Conservation (phyloP, 192 early-diverging fungal genomes). For the Chytriomyces sp. region DNA sequence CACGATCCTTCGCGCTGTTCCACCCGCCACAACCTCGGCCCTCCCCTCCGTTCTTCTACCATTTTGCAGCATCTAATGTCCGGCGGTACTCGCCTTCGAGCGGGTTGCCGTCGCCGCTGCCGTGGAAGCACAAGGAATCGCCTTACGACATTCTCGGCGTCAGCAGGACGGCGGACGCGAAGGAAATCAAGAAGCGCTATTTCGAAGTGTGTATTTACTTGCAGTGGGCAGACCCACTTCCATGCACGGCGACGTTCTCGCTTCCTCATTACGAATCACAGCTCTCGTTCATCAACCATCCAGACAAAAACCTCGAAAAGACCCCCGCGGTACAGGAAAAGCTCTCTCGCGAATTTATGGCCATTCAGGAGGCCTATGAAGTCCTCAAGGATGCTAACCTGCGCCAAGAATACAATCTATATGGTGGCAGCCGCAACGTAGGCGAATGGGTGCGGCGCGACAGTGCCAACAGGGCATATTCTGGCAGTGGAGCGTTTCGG, state of each 20-base stretch:
- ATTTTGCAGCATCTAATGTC: too few species aligned
- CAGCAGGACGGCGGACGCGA: neutral
- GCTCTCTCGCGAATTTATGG: neutral
- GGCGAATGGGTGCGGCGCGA: too few species aligned
- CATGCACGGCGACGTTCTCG: too few species aligned
- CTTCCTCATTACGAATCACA: too few species aligned
- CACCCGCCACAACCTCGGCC: too few species aligned
- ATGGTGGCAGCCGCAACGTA: too few species aligned
- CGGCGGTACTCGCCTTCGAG: too few species aligned
- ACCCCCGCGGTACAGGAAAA: neutral
- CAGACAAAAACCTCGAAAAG: neutral
- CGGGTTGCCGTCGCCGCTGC: conserved; percentile 12
- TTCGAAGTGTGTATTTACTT: conserved; percentile 15
- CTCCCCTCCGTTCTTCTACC: too few species aligned
- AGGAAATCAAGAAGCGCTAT: conserved; percentile 11
- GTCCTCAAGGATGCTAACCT: neutral
- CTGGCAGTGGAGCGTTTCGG: too few species aligned
- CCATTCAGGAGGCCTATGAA: neutral
- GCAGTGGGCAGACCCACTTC: too few species aligned
- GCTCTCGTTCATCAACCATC: neutral
- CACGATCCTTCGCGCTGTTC: too few species aligned
- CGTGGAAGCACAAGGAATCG: conserved; percentile 1
- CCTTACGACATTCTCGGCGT: conserved; percentile 3
- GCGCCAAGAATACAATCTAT: neutral
- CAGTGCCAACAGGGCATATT: too few species aligned